Evolutionary conservation across 306 rosid species (phyloP).

Genomic region (Inga laurina): DNA sequence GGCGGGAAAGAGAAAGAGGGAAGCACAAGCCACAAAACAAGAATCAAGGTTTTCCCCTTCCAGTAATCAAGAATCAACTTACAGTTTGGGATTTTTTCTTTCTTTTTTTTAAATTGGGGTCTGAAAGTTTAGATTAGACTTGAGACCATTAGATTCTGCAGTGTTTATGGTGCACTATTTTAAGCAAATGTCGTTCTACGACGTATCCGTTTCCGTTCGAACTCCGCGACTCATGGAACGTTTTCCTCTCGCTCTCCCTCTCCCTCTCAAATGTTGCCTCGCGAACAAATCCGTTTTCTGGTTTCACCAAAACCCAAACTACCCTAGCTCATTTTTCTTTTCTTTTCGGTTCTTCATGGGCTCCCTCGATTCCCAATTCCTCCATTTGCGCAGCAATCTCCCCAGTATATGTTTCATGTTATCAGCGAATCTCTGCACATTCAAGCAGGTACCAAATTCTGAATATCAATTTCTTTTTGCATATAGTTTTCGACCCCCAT

Average conservation of each 20-base stretch:
- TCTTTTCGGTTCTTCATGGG: slow-evolving; percentile 36
- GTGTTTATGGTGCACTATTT: slow-evolving; percentile 50
- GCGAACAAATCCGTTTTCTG: slow-evolving; percentile 36
- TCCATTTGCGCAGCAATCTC: slow-evolving; percentile 21
- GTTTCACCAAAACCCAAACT: slow-evolving; percentile 43
- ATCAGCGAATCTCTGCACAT: slow-evolving; percentile 7
- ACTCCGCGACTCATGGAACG: slow-evolving; percentile 61
- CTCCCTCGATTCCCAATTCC: slow-evolving; percentile 32
- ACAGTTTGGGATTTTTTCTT: no score
- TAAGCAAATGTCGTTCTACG: slow-evolving; percentile 35
- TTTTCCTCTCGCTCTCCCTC: slow-evolving; percentile 43
- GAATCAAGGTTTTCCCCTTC: not conserved
- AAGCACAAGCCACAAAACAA: not conserved
- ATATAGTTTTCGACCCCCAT: not conserved
- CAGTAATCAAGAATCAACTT: not conserved
- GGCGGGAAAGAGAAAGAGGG: not conserved
- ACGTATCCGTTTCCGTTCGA: slow-evolving; percentile 43
- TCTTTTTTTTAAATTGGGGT: no score
- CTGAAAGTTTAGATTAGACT: not conserved
- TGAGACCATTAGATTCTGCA: slow-evolving; percentile 6
- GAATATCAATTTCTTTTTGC: not conserved
- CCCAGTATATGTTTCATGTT: slow-evolving; percentile 24
- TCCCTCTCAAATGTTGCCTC: slow-evolving; percentile 43
- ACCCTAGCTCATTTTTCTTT: slow-evolving; percentile 34
- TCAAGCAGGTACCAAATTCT: slow-evolving; percentile 45